Conservation (phyloP, 495 filamentous ascomycete species). For the Hyaloscypha variabilis region DNA sequence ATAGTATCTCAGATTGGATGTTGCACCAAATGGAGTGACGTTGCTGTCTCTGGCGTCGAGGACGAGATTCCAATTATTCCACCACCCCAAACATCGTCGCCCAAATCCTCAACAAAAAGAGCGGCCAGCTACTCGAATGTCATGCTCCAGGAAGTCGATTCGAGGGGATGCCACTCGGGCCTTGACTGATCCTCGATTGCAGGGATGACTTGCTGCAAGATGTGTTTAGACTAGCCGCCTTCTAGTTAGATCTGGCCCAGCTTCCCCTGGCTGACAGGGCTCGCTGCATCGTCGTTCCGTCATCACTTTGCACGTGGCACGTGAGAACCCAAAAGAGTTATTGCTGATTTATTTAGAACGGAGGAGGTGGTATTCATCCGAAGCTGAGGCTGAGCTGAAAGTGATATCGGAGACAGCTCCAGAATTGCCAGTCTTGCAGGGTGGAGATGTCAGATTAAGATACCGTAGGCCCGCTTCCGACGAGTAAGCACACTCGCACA, state of each 20-base stretch:
- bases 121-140: neutral
- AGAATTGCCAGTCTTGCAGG: no score
- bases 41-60: neutral
- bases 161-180: neutral
- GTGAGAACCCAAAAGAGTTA: neutral
- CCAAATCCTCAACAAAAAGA: slow-evolving; percentile 1
- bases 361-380: neutral
- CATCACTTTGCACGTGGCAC: neutral
- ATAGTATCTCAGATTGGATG: neutral
- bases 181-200: neutral
- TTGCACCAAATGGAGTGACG: neutral
- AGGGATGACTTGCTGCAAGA: neutral
- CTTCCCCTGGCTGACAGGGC: neutral
- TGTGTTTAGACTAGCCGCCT: neutral
- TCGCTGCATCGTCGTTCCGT: neutral
- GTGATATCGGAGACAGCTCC: neutral
- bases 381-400: neutral
- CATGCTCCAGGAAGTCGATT: neutral
- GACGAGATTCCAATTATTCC: neutral
- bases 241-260: neutral
- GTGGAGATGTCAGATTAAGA: no score
- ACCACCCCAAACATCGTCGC: neutral
- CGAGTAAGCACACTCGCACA: no score
- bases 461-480: no score
- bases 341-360: neutral